phyloP scores from a whole-genome alignment of 352 stramenopile species.

The Globisporangium mamillatum region DNA sequence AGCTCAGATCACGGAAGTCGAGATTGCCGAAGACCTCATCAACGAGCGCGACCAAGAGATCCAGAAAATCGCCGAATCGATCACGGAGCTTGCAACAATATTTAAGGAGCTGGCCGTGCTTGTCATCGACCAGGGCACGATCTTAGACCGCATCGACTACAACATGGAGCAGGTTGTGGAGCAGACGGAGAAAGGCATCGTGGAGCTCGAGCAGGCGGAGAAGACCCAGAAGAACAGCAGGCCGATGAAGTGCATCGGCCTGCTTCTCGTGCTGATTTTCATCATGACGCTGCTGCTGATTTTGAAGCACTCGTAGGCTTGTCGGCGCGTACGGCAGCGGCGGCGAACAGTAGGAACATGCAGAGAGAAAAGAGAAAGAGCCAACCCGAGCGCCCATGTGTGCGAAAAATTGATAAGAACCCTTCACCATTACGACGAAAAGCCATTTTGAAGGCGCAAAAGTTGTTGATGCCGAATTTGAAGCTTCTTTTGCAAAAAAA shows the following conservation, averaged over 20 bases:
- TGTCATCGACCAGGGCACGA: constrained; percentile 99
- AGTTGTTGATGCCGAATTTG: not conserved
- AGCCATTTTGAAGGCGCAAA: not conserved
- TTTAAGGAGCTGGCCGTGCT: constrained; percentile 99
- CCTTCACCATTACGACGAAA: not conserved
- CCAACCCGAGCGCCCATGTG: not conserved
- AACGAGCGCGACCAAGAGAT: constrained; percentile 96
- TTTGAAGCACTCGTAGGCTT: constrained; percentile 83
- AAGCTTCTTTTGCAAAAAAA: constrained; percentile 1
- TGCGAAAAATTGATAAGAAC: constrained; percentile 9
- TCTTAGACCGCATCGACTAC: constrained; percentile 99
- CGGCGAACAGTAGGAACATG: constrained; percentile 1
- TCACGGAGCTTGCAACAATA: constrained; percentile 98
- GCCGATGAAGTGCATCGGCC: constrained; percentile 93
- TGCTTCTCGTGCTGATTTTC: constrained; percentile 92
- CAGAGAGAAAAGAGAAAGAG: constrained; percentile 7
- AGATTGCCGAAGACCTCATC: constrained; percentile 95
- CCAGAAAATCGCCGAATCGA: constrained; percentile 97
- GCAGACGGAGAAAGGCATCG: constrained; percentile 97
- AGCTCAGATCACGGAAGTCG: constrained; percentile 94
- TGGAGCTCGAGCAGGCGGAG: constrained; percentile 99
- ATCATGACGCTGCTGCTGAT: constrained; percentile 92
- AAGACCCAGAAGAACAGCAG: constrained; percentile 97
- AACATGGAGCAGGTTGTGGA: constrained; percentile 99
- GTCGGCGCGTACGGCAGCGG: too few species aligned